Conservation (phyloP, 2,329 filamentous ascomycete genomes). For the Xylaria sp. region DNA sequence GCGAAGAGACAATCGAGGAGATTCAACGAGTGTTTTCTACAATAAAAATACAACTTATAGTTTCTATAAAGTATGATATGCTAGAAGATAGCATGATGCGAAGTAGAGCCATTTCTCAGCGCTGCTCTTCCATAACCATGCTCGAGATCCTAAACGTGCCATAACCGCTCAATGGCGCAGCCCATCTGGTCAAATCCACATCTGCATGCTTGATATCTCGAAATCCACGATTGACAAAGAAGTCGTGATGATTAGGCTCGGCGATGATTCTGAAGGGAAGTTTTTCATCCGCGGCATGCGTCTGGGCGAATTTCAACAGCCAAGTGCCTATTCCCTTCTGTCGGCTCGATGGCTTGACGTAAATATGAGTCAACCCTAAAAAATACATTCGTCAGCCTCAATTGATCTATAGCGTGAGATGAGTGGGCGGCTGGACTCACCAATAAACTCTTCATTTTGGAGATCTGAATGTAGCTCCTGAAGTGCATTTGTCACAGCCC, state of each 20-base stretch:
- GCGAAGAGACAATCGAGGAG: no score
- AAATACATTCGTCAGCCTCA: background rate
- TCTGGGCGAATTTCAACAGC: slow-evolving; percentile 13
- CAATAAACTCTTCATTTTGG: slow-evolving; percentile 23
- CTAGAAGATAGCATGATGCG: no score
- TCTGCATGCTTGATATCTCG: slow-evolving; percentile 24
- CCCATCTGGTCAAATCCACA: slow-evolving; percentile 27
- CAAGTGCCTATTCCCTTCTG: slow-evolving; percentile 24
- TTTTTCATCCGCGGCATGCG: slow-evolving; percentile 1
- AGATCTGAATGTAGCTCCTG: slow-evolving; percentile 19
- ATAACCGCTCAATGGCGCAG: slow-evolving; percentile 27
- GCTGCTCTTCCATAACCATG: slow-evolving; percentile 8
- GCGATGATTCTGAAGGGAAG: slow-evolving; percentile 23
- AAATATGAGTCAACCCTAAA: slow-evolving; percentile 27
- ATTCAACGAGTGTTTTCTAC: no score
- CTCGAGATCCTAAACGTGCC: slow-evolving; percentile 31
- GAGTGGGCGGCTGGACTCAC: background rate
- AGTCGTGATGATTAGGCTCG: slow-evolving; percentile 29
- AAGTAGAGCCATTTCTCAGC: no score
- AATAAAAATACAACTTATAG: no score
- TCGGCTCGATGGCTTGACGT: slow-evolving; percentile 31
- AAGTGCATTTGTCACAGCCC: slow-evolving; percentile 6
- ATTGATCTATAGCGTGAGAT: background rate
- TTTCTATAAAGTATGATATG: no score
- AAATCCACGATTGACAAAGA: slow-evolving; percentile 28